Percentiles rank a stretch among this genome's conserved stretches.
Conservation (phyloP, 75 land plant species). For the Azolla pinnata region DNA sequence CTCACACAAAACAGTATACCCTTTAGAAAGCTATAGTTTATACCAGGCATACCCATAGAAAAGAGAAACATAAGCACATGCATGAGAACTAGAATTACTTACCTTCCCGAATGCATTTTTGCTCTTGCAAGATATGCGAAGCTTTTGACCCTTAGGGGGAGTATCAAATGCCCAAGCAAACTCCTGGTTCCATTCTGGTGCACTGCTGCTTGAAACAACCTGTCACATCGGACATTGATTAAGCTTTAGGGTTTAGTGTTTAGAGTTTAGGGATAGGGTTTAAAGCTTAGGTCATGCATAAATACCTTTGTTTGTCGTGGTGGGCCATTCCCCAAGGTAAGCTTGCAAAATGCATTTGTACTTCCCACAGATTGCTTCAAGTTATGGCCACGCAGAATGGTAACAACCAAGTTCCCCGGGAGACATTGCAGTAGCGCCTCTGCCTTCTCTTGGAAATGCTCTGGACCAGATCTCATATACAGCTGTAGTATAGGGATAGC, state of each 20-base stretch:
- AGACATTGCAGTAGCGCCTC: constrained; percentile 85
- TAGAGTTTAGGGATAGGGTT: no score
- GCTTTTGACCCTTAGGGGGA: constrained; percentile 98
- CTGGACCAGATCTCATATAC: constrained; percentile 85
- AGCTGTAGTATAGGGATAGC: constrained; percentile 84
- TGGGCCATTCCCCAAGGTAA: constrained; percentile 86
- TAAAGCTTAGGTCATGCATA: background rate
- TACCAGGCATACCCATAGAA: no score
- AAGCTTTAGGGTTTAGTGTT: no score
- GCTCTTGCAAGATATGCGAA: constrained; percentile 97
- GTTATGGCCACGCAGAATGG: constrained; percentile 86
- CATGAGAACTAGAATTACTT: constrained; percentile 3
- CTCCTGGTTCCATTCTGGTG: constrained; percentile 95
- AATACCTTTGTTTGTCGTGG: constrained; percentile 88
- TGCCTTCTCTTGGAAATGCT: constrained; percentile 85
- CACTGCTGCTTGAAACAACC: constrained; percentile 85
- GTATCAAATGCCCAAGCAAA: constrained; percentile 96
- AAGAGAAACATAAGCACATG: background rate
- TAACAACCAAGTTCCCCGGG: constrained; percentile 86
- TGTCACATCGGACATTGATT: constrained; percentile 15
- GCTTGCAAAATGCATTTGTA: constrained; percentile 88
- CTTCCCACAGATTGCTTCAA: constrained; percentile 93
- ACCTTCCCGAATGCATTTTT: constrained; percentile 99
- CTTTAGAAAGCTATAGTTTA: no score
- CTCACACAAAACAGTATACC: no score